Conservation (phyloP, 116 monocot species). For the Trichopus zeylanicus region DNA sequence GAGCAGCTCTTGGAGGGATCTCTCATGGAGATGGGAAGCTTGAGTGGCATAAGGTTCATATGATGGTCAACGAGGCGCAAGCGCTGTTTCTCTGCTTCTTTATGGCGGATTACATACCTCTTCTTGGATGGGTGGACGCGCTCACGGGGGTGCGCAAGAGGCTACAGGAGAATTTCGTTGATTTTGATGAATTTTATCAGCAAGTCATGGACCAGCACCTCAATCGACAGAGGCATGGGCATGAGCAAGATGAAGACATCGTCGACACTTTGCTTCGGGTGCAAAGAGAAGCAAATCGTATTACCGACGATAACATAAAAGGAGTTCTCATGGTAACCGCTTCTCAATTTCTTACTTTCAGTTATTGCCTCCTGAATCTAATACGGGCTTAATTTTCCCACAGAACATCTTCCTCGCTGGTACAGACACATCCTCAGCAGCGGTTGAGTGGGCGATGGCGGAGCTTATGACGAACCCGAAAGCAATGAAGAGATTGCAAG, state of each 20-base stretch:
- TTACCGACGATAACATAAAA: conserved; percentile 3
- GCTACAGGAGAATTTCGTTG: background rate
- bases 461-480: conserved; percentile 8
- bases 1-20: conserved; percentile 5
- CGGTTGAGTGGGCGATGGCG: conserved; percentile 9
- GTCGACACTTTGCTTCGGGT: conserved; percentile 12
- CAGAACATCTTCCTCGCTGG: conserved; percentile 12
- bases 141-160: conserved; percentile 6
- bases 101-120: conserved; percentile 14
- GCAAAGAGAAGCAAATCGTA: background rate
- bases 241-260: background rate
- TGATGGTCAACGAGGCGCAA: conserved; percentile 2
- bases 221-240: background rate
- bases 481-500: conserved; percentile 1
- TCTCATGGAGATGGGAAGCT: background rate
- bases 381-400: background rate
- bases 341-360: too few relatives aligned
- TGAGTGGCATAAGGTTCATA: background rate
- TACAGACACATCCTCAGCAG: conserved; percentile 3
- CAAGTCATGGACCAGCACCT: conserved; percentile 10
- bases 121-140: conserved; percentile 4
- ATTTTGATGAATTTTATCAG: conserved; percentile 11
- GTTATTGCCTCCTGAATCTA: background rate
- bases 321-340: background rate
- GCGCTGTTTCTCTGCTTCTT: background rate